These are phyloP conservation scores for Kurtzmaniella quercitrusa DNA, from an alignment of 1,139 yeast genomes.

Conservation along the genomic window DNA sequence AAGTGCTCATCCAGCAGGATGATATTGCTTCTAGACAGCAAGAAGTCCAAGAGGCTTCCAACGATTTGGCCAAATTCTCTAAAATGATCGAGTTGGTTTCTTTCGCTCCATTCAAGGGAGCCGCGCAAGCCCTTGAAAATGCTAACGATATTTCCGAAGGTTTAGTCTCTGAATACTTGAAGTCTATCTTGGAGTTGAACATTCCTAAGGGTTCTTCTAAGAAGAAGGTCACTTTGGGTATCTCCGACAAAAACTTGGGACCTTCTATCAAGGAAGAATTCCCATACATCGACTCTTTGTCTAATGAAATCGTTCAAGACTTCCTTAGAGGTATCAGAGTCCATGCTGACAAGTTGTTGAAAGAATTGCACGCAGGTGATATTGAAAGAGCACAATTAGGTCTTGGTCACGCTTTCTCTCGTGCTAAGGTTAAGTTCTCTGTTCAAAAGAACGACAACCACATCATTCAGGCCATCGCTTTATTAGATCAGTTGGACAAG, in stretches of 20 bases:
- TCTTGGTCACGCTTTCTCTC: slow-evolving; percentile 97
- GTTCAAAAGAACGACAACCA: slow-evolving; percentile 98
- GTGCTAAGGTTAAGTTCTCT: slow-evolving; percentile 97
- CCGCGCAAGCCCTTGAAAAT: slow-evolving; percentile 97
- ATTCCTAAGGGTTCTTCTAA: slow-evolving; percentile 81
- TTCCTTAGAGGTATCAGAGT: slow-evolving; percentile 91
- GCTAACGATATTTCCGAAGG: slow-evolving; percentile 98
- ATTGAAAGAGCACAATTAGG: slow-evolving; percentile 98
- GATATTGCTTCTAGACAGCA: slow-evolving; percentile 86
- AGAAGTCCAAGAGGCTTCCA: slow-evolving; percentile 91
- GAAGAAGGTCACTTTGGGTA: slow-evolving; percentile 69
- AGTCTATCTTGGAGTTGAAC: slow-evolving; percentile 84
- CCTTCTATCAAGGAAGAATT: slow-evolving; percentile 91
- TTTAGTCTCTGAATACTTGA: slow-evolving; percentile 86
- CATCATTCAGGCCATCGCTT: slow-evolving; percentile 96
- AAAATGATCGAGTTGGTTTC: slow-evolving; percentile 91
- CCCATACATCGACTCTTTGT: slow-evolving; percentile 84
- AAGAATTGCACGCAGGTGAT: slow-evolving; percentile 92
- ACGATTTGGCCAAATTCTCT: slow-evolving; percentile 83
- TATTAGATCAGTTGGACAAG: slow-evolving; percentile 94
- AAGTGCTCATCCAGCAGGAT: slow-evolving; percentile 91
- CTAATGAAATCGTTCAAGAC: slow-evolving; percentile 92
- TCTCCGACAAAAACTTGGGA: slow-evolving; percentile 93
- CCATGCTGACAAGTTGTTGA: slow-evolving; percentile 83
- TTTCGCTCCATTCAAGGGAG: slow-evolving; percentile 98